A percentile compares a stretch with the other conserved stretches of the same genome.
phyloP scores from a whole-genome alignment of 164 flowering plant species.

The Houttuynia cordata region DNA sequence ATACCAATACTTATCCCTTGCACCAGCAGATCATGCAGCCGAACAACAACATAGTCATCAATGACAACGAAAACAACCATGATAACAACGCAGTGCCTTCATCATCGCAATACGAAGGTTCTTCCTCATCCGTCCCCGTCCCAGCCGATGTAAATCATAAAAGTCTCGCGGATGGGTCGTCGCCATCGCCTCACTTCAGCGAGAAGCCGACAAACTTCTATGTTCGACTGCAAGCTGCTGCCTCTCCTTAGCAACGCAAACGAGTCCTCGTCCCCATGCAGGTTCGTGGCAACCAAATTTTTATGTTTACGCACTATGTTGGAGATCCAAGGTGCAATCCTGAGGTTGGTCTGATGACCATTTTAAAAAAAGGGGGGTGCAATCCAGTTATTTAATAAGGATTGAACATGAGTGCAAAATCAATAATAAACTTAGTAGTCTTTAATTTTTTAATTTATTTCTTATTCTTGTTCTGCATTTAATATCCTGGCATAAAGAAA shows the following conservation, averaged over 20 bases:
- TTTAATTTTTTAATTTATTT: too few relatives aligned
- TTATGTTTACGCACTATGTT: too few relatives aligned
- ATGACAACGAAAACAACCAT: neutral
- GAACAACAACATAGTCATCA: neutral
- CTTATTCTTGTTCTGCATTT: too few relatives aligned
- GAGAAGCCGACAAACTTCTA: neutral
- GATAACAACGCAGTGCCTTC: neutral
- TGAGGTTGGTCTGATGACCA: too few relatives aligned
- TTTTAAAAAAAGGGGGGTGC: too few relatives aligned
- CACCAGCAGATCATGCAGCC: conserved; percentile 1
- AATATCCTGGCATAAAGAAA: too few relatives aligned
- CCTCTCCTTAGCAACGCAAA: neutral
- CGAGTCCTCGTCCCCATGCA: neutral
- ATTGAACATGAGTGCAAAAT: neutral
- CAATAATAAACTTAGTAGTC: too few relatives aligned
- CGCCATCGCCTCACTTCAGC: neutral
- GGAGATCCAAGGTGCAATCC: too few relatives aligned
- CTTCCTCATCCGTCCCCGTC: too few relatives aligned
- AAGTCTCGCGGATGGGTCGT: neutral
- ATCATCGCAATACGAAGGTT: neutral
- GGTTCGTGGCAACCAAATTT: too few relatives aligned
- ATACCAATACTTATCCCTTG: neutral
- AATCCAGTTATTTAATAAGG: neutral
- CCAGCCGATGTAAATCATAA: neutral
- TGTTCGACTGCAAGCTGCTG: neutral